A percentile compares a stretch with the other conserved stretches of the same genome.
These are phyloP conservation scores for Proliferodiscus dingleyae DNA, from an alignment of 2,329 filamentous ascomycete genomes.

Conservation along the genomic window DNA sequence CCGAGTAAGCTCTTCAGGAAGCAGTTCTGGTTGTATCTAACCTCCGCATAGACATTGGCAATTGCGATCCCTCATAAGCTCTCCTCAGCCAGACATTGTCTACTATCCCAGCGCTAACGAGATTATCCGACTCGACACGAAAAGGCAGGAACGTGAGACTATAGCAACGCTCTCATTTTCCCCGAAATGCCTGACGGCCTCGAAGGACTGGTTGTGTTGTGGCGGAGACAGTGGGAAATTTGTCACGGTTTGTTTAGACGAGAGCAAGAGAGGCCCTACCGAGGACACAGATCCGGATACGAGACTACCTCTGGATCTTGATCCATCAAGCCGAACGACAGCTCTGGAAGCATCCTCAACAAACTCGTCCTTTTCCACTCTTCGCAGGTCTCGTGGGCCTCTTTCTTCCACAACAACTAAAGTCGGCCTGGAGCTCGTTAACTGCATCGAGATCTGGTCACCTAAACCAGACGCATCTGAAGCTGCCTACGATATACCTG, in stretches of 20 bases:
- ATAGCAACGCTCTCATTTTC: conserved; percentile 66
- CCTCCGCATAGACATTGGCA: conserved; percentile 65
- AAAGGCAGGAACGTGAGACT: conserved; percentile 65
- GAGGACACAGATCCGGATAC: conserved; percentile 47
- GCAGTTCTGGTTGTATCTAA: not conserved
- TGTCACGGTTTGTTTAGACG: conserved; percentile 33
- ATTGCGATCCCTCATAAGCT: conserved; percentile 84
- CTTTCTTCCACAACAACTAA: conserved; percentile 45
- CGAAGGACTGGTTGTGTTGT: conserved; percentile 82
- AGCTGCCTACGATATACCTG: conserved; percentile 44
- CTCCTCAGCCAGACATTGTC: conserved; percentile 67
- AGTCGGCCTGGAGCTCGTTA: conserved; percentile 57
- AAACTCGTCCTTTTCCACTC: conserved; percentile 9
- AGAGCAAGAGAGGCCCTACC: conserved; percentile 12
- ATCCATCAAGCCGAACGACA: conserved; percentile 24
- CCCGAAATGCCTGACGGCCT: conserved; percentile 83
- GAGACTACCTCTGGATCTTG: conserved; percentile 49
- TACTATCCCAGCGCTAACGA: conserved; percentile 79
- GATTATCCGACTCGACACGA: conserved; percentile 66
- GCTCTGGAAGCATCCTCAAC: conserved; percentile 5
- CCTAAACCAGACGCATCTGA: conserved; percentile 31
- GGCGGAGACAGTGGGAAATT: conserved; percentile 88
- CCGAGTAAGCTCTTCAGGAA: conserved; percentile 47
- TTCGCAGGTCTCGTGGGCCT: conserved; percentile 17
- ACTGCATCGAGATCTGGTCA: conserved; percentile 62